Conservation (phyloP, 1,284 basidiomycete genomes). For the Leccinum griseonigrum region DNA sequence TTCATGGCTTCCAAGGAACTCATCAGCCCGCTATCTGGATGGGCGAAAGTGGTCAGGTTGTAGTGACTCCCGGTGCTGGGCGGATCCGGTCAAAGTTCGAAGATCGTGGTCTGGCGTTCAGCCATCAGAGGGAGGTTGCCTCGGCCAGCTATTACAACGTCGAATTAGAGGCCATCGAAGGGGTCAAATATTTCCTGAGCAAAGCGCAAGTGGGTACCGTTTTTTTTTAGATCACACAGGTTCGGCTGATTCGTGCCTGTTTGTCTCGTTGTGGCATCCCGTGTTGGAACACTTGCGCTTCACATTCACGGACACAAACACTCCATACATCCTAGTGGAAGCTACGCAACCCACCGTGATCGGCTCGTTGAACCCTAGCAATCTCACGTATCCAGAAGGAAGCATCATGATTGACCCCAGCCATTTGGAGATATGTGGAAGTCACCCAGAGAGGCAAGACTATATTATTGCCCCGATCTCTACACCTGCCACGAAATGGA, state of each 20-base stretch:
- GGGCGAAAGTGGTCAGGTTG: slow-evolving; percentile 74
- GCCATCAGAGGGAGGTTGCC: slow-evolving; percentile 57
- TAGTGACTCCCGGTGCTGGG: slow-evolving; percentile 62
- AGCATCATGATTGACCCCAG: slow-evolving; percentile 47
- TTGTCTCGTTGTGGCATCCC: slow-evolving; percentile 51
- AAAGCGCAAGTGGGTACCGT: slow-evolving; percentile 65
- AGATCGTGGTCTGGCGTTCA: slow-evolving; percentile 60
- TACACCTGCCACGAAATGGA: slow-evolving; percentile 49
- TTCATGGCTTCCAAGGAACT: slow-evolving; percentile 78
- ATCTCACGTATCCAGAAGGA: slow-evolving; percentile 63
- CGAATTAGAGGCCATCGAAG: slow-evolving; percentile 49
- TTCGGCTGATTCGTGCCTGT: slow-evolving; percentile 1
- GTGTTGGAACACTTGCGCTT: slow-evolving; percentile 76
- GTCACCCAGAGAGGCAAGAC: slow-evolving; percentile 75
- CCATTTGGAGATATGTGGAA: slow-evolving; percentile 61
- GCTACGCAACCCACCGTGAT: slow-evolving; percentile 63
- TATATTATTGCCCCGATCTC: slow-evolving; percentile 60
- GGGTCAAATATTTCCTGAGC: slow-evolving; percentile 59
- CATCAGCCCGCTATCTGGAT: slow-evolving; percentile 91
- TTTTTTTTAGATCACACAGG: too few relatives aligned
- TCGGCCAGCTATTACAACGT: slow-evolving; percentile 71
- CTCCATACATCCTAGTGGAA: slow-evolving; percentile 69
- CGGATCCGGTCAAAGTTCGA: slow-evolving; percentile 52
- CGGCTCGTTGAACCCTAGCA: slow-evolving; percentile 56
- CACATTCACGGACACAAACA: slow-evolving; percentile 49